Conservation (phyloP, 768 basidiomycete species). For the Auricularia sp. region DNA sequence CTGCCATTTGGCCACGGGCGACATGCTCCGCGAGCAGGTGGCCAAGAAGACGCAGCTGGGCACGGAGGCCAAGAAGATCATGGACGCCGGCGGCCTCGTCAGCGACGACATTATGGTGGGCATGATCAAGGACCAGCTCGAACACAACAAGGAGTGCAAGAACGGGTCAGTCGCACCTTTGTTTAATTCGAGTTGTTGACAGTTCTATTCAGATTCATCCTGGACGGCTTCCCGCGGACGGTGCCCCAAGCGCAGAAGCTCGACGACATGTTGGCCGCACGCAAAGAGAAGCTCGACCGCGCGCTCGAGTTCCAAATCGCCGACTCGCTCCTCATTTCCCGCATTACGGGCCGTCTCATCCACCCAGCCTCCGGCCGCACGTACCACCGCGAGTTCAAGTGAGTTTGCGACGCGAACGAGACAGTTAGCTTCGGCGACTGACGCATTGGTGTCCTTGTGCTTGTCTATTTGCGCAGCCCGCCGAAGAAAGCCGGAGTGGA, state of each 20-base stretch:
- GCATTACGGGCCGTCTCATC: constrained; percentile 92
- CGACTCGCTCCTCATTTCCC: constrained; percentile 91
- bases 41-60: constrained; percentile 78
- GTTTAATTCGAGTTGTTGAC: background rate
- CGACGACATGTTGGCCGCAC: constrained; percentile 73
- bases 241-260: constrained; percentile 95
- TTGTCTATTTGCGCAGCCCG: constrained; percentile 44
- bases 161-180: constrained; percentile 63
- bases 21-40: constrained; percentile 96
- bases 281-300: constrained; percentile 84
- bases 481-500: constrained; percentile 94
- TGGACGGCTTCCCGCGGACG: constrained; percentile 99
- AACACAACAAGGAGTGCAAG: constrained; percentile 85
- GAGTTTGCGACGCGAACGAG: constrained; percentile 23
- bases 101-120: constrained; percentile 94
- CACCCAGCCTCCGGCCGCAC: constrained; percentile 83
- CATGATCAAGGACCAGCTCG: constrained; percentile 94
- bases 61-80: constrained; percentile 89
- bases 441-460: background rate
- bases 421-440: background rate
- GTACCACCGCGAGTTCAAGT: constrained; percentile 95
- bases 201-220: constrained; percentile 62
- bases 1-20: constrained; percentile 96
- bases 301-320: constrained; percentile 87
- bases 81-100: constrained; percentile 94